phyloP scores from a whole-genome alignment of 1,284 basidiomycete genomes.

The Mrakiaceae sp. region DNA sequence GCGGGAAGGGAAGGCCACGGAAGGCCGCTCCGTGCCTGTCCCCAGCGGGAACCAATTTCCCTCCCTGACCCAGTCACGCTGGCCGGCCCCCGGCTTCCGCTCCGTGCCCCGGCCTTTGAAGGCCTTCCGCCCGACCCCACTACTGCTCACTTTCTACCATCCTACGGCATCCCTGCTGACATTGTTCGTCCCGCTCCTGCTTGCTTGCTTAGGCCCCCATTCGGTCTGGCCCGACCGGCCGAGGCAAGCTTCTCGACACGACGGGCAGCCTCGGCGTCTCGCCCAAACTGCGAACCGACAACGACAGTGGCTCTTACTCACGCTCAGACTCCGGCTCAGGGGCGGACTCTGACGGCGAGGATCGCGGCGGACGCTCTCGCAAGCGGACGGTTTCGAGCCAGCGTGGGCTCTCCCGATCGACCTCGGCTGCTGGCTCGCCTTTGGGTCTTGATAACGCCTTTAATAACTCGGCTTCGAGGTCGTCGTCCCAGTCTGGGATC shows the following conservation, averaged over 20 bases:
- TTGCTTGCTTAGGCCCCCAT: slow-evolving; percentile 18
- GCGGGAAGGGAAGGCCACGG: too few relatives aligned
- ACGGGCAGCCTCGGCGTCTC: slow-evolving; percentile 23
- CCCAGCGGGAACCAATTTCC: too few relatives aligned
- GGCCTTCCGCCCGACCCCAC: background rate
- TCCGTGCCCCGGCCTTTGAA: background rate
- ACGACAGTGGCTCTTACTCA: slow-evolving; percentile 1
- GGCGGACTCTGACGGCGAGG: background rate
- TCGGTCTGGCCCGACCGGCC: slow-evolving; percentile 35
- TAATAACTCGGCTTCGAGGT: too few relatives aligned
- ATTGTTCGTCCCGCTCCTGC: background rate
- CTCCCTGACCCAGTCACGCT: too few relatives aligned
- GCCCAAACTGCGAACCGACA: background rate
- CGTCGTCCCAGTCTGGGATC: too few relatives aligned
- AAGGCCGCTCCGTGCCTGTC: too few relatives aligned
- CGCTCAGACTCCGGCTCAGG: slow-evolving; percentile 4
- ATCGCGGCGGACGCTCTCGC: background rate
- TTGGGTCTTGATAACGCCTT: background rate
- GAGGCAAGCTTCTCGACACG: slow-evolving; percentile 34
- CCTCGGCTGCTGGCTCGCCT: background rate
- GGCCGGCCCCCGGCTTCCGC: background rate
- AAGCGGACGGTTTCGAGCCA: background rate
- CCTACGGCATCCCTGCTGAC: background rate
- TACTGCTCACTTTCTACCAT: too few relatives aligned
- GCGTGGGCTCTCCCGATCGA: background rate